Conservation (phyloP, 1,139 yeast species). For the Zygoascus meyerae region DNA sequence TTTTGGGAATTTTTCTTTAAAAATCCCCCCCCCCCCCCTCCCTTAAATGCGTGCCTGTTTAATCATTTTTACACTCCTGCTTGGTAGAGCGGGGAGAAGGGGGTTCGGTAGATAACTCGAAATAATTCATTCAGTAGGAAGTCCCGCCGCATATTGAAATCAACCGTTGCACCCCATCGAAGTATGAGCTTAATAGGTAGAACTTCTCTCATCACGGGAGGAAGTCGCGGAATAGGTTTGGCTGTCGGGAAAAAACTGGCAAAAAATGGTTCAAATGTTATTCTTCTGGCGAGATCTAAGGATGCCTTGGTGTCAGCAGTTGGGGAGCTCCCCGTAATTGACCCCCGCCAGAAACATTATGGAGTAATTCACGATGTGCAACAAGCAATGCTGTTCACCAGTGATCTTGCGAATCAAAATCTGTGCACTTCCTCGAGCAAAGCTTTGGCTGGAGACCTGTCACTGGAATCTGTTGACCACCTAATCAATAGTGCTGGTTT, state of each 20-base stretch:
- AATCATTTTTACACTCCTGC: too few relatives aligned
- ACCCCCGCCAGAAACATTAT: slow-evolving; percentile 42
- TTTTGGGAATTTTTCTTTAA: too few relatives aligned
- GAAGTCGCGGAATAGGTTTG: slow-evolving; percentile 76
- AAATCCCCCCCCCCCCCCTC: too few relatives aligned
- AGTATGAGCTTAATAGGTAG: slow-evolving; percentile 17
- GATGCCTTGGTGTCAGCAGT: slow-evolving; percentile 36
- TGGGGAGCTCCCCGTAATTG: slow-evolving; percentile 33
- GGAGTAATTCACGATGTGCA: slow-evolving; percentile 49
- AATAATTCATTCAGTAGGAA: too few relatives aligned
- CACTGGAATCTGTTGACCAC: slow-evolving; percentile 34
- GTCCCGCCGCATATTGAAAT: too few relatives aligned
- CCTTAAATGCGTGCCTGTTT: too few relatives aligned
- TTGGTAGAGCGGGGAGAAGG: too few relatives aligned
- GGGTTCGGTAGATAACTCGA: too few relatives aligned
- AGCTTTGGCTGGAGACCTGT: not conserved
- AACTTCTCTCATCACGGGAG: slow-evolving; percentile 60
- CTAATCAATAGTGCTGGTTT: slow-evolving; percentile 81
- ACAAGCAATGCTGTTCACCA: not conserved
- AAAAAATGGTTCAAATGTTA: slow-evolving; percentile 52
- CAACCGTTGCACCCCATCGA: too few relatives aligned
- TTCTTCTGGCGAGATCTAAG: slow-evolving; percentile 54
- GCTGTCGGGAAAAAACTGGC: slow-evolving; percentile 59
- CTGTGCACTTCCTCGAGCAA: too few relatives aligned
- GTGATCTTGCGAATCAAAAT: not conserved